These are phyloP conservation scores for Cercospora sp. DNA, from an alignment of 2,329 filamentous ascomycete species.

Conservation along the genomic window DNA sequence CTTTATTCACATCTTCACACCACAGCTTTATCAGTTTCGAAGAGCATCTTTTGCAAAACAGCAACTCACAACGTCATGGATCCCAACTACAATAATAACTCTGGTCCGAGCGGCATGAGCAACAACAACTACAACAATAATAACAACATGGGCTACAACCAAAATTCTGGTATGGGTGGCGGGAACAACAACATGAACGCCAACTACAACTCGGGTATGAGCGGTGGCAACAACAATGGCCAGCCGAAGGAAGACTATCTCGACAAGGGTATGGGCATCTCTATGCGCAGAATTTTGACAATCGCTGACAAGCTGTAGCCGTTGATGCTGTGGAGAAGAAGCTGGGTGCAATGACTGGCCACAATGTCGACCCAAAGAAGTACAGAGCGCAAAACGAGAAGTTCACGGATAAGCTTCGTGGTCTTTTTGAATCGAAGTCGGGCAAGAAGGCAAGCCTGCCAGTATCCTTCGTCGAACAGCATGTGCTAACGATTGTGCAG, in stretches of 20 bases:
- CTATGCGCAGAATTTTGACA: neutral
- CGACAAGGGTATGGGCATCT: slow-evolving; percentile 29
- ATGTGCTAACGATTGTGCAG: neutral
- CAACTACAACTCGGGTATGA: slow-evolving; percentile 3
- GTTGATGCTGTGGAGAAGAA: slow-evolving; percentile 33
- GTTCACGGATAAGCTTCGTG: slow-evolving; percentile 37
- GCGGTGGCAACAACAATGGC: neutral
- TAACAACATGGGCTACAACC: neutral
- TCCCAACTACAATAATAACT: neutral
- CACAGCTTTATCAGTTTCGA: neutral
- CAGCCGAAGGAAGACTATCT: slow-evolving; percentile 33
- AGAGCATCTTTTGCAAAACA: neutral
- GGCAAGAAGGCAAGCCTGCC: slow-evolving; percentile 34
- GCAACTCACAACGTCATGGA: neutral
- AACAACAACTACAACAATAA: neutral
- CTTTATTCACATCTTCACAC: neutral
- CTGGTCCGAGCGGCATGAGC: neutral
- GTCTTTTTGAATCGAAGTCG: slow-evolving; percentile 37
- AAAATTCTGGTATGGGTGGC: neutral
- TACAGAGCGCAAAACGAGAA: slow-evolving; percentile 37
- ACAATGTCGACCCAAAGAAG: slow-evolving; percentile 33
- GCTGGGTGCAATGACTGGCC: slow-evolving; percentile 25
- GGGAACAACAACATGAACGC: neutral
- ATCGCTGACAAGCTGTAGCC: slow-evolving; percentile 5
- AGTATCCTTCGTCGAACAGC: neutral